Conservation (phyloP, 345 rosid genomes). For the Lumnitzera littorea region DNA sequence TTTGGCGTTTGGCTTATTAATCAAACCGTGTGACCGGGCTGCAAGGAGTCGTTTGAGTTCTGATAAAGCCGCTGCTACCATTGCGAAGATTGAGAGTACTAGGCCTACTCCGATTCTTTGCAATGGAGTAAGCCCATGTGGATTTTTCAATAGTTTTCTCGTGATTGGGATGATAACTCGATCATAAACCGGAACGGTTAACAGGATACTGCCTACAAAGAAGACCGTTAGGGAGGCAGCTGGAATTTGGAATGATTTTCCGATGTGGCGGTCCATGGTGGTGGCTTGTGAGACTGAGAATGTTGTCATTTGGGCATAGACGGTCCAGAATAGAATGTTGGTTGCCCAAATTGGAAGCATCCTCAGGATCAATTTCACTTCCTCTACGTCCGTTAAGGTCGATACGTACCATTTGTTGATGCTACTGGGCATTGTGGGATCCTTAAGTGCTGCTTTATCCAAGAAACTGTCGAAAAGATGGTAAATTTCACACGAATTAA, state of each 20-base stretch:
- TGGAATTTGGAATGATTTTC: slow-evolving; percentile 45
- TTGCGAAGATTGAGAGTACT: slow-evolving; percentile 43
- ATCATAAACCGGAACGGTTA: slow-evolving; percentile 43
- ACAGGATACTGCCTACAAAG: slow-evolving; percentile 45
- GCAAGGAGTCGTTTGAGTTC: slow-evolving; percentile 35
- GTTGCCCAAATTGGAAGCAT: slow-evolving; percentile 64
- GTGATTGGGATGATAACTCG: slow-evolving; percentile 38
- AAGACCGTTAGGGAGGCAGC: slow-evolving; percentile 60
- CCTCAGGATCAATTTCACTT: slow-evolving; percentile 47
- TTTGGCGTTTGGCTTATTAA: background rate
- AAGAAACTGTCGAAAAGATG: slow-evolving; percentile 22
- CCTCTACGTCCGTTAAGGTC: slow-evolving; percentile 51
- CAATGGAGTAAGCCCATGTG: slow-evolving; percentile 46
- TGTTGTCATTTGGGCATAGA: slow-evolving; percentile 63
- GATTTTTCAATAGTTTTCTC: slow-evolving; percentile 1
- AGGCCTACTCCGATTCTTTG: slow-evolving; percentile 59
- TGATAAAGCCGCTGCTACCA: slow-evolving; percentile 46
- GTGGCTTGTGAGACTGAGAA: slow-evolving; percentile 73
- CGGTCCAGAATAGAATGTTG: slow-evolving; percentile 54
- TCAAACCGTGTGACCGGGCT: slow-evolving; percentile 14
- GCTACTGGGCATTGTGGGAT: slow-evolving; percentile 24
- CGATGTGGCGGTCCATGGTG: slow-evolving; percentile 50
- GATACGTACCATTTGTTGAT: slow-evolving; percentile 42
- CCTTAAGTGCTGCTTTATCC: slow-evolving; percentile 50
- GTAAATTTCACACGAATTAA: no score